Evolutionary conservation across 2,329 filamentous ascomycete species (phyloP), one percentile per base, ranked within the genome.

Genomic region (Verticillium longisporum): DNA sequence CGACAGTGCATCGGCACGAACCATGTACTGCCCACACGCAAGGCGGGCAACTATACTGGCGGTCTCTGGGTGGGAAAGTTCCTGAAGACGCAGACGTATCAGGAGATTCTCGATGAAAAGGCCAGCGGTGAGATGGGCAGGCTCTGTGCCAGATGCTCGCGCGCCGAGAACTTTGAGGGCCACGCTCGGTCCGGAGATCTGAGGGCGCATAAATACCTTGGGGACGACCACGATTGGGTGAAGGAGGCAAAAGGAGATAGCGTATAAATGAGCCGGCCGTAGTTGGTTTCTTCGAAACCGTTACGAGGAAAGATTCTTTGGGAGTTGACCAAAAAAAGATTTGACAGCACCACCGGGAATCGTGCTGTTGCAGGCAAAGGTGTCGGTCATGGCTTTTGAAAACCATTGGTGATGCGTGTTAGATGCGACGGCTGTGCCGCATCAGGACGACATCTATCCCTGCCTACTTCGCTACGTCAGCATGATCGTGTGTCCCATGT

Each of bases 21-120:
- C 66, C 81, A 83, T 65, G 80, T 83, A 2, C 71, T 84, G 0
- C 80, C 81, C 0, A 83, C 81, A 0, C 71, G 75, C 1, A 74
- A 75, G 26, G 80, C 79, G 0, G 76, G 77, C 0, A 68, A 77
- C 2, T 83, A 80, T 64, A 83, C 80, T 0, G 80, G 80, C 2
- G 81, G 81, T 1, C 71, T 83, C 4, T 83, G 80, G 80, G 80
- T 83, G 2, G 80, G 81, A 15, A 83, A 83, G 66, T 83, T 74
- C 63, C 70, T 83, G 15, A 74, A 75, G 41, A 83, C 80, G 0
- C 72, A 75, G n/a, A 83, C 81, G 0, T 83, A 83, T 64, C 80
- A 83, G 65, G 79, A 83, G 62, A 79, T 83, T 0, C 70, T 68
- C 1, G 69, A 70, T 4, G 67, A 71, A 3, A 68, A 77, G 57